Base-by-base conservation (phyloP, 2,329 filamentous ascomycete genomes). In the Leptographium flavum region DNA sequence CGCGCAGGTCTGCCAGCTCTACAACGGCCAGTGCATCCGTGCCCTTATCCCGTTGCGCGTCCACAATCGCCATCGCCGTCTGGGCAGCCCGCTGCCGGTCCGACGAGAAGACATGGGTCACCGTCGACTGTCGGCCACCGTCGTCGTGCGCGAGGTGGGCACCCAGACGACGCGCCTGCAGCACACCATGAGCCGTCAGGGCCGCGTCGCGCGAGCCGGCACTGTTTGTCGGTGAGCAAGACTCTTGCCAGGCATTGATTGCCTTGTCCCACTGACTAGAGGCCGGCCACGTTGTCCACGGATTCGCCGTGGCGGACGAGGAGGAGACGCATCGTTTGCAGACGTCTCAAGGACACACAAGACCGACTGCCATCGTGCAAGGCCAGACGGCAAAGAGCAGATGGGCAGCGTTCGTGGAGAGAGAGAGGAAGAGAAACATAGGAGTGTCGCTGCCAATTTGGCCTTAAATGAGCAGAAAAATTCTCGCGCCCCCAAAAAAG, bases 231-330 rank as follows among this genome's bases (percentile, higher is more conserved):
- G n/a, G 27, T 10, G n/a, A 32, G 23, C 54, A 52, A 45, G 49
- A 48, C 73, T 56, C 69, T 33, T n/a, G n/a, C n/a, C n/a, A n/a
- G n/a, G n/a, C n/a, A n/a, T n/a, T n/a, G 25, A 27, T 10, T 27
- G 25, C 25, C n/a, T n/a, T n/a, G 13, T 5, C 39, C 40, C 31
- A 53, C 51, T 52, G 43, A 85, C 81, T 83, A 88, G 48, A 85
- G 63, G 45, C 79, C 74, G 35, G 81, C 82, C 47, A 92, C 81
- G 60, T 94, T 94, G 64, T 94, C 84, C 52, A 93, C 83, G 15
- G 86, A 90, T 66, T 94, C 87, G 57, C 81, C 87, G 69, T 94
- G 87, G 46, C 87, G 80, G 56, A 94, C 77, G 55, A 94, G 71
- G 56, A 87, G 78, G 45, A 94, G 61, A 57, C 70, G 72, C 74